Evolutionary conservation across 2,329 filamentous ascomycete genomes (phyloP), one percentile per base, ranked within the genome.

Genomic region (Acrocalymma vagum): DNA sequence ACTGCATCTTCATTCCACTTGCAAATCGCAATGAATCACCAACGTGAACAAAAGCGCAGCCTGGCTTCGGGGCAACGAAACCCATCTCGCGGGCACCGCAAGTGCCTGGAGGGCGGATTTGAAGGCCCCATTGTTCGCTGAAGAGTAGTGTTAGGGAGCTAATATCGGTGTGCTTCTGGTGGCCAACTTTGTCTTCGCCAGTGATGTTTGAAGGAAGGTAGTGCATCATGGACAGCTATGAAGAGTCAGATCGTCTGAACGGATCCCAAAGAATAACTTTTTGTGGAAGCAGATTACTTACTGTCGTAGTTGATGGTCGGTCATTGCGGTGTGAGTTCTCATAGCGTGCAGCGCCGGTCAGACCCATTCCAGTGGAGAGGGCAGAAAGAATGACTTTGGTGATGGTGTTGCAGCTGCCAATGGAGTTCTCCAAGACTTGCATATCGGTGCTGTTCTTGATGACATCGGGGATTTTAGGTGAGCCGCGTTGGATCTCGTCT

Each of bases 21-120:
- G 77, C 75, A 52, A 82, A 83, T 28, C 79, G 75, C 48, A 84
- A 71, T 16, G 78, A 80, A 70, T 84, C 81, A 42, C 81, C 81
- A 11, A 84, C 77, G 63, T 84, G 78, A 51, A 83, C 71, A 55
- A 84, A 73, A 21, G 80, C 81, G 49, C 70, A 73, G 41, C 78
- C 78, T 0, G 65, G 58, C 54, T 72, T 74, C 34, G 81, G 80
- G 42, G 68, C 74, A 8, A 83, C 77, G 32, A 65, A 65, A 13
- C 62, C 60, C 32, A 65, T 55, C 39, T 65, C 62, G 8, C 51
- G 50, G 27, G 54, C 46, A 13, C 55, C 55, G 33, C 55, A 59
- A 2, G 64, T 80, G 13, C 74, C 75, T 3, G 79, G 79, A 0
- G 78, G 76, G 3, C 76, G 75, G 47, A 82, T 73, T 63, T 84